phyloP scores from a whole-genome alignment of 495 filamentous ascomycete genomes.

The Penicillium ochrochloron region DNA sequence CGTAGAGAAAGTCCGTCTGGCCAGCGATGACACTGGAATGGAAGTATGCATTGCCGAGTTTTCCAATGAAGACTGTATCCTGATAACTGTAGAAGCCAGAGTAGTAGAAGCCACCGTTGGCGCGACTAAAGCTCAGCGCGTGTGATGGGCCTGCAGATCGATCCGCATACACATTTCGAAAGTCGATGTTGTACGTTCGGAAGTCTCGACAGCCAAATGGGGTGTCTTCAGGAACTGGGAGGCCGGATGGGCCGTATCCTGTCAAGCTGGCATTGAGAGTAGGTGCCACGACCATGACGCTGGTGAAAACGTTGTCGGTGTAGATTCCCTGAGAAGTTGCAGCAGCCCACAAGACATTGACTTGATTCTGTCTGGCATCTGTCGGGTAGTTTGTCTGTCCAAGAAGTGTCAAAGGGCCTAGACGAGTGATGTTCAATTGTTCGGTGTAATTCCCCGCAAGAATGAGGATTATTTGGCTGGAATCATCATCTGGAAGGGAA shows the following conservation, averaged over 20 bases:
- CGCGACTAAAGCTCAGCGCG: constrained; percentile 57
- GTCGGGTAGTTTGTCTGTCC: constrained; percentile 50
- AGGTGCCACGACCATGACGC: constrained; percentile 58
- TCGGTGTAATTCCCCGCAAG: constrained; percentile 59
- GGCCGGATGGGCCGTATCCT: constrained; percentile 59
- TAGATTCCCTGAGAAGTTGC: constrained; percentile 43
- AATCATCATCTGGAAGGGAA: constrained; percentile 56
- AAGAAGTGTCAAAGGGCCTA: constrained; percentile 59
- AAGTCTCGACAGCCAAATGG: constrained; percentile 62
- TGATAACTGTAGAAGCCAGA: constrained; percentile 62
- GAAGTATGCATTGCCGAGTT: constrained; percentile 64
- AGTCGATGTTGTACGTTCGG: constrained; percentile 62
- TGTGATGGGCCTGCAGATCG: constrained; percentile 57
- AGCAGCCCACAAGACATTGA: constrained; percentile 53
- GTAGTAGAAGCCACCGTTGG: constrained; percentile 63
- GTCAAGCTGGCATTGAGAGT: constrained; percentile 61
- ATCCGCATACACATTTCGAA: constrained; percentile 57
- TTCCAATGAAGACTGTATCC: constrained; percentile 66
- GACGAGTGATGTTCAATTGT: constrained; percentile 64
- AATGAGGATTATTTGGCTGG: constrained; percentile 56
- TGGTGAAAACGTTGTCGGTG: constrained; percentile 62
- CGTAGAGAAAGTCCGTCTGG: constrained; percentile 63
- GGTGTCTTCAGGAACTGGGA: constrained; percentile 57
- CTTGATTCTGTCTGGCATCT: constrained; percentile 47
- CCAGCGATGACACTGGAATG: constrained; percentile 56